These are phyloP conservation scores for Colletotrichum eremochloae DNA, from an alignment of 2,329 filamentous ascomycete genomes.

Conservation along the genomic window DNA sequence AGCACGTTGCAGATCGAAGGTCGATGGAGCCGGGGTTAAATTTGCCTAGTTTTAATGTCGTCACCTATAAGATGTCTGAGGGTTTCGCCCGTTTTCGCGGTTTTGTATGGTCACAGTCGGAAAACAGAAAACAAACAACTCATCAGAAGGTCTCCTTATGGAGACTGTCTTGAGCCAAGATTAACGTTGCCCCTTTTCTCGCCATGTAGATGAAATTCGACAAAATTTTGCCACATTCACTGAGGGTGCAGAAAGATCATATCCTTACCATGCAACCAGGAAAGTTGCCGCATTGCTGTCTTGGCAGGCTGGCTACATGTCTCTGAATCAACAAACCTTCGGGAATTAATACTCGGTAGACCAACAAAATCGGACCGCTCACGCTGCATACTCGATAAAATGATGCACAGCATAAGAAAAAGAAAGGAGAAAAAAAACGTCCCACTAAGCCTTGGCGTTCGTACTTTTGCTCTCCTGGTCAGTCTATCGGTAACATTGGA, in stretches of 20 bases:
- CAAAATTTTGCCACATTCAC: not conserved
- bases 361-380: too few species aligned
- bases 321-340: not conserved
- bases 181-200: not conserved
- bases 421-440: not conserved
- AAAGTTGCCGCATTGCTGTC: not conserved
- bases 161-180: not conserved
- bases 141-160: not conserved
- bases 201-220: not conserved
- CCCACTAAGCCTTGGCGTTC: not conserved
- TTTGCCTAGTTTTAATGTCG: not conserved
- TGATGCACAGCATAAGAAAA: not conserved
- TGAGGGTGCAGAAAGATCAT: not conserved
- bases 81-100: not conserved
- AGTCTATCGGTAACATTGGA: not conserved
- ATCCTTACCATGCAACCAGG: not conserved
- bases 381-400: not conserved
- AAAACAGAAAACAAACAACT: not conserved
- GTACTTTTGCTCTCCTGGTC: not conserved
- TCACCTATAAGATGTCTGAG: too few species aligned
- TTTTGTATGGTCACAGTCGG: not conserved
- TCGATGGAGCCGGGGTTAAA: not conserved
- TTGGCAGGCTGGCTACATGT: not conserved
- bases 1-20: not conserved
- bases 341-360: not conserved